Conservation (phyloP, 2,329 filamentous ascomycete genomes). For the Colletotrichum spinosum region DNA sequence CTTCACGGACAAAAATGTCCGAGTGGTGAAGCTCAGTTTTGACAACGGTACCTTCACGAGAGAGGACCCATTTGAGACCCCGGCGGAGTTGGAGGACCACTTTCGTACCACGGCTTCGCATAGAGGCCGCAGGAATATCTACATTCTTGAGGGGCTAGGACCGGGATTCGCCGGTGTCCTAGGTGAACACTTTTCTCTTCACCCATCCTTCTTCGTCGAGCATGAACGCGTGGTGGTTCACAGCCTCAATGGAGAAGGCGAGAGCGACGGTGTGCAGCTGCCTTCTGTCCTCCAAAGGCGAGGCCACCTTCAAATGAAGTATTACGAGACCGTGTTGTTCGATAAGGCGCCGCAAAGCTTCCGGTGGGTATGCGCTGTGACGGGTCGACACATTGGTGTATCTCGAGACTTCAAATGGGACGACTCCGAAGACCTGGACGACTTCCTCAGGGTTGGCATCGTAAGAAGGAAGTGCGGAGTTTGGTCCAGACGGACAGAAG, state of each 20-base stretch:
- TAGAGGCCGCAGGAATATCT: constrained; percentile 33
- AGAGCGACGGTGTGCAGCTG: constrained; percentile 41
- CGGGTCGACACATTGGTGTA: constrained; percentile 41
- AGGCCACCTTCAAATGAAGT: constrained; percentile 39
- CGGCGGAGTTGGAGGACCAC: constrained; percentile 16
- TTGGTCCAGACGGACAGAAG: constrained; percentile 37
- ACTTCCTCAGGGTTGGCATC: constrained; percentile 39
- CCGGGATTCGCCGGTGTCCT: constrained; percentile 39
- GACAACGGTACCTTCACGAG: constrained; percentile 28
- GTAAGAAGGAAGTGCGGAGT: constrained; percentile 40
- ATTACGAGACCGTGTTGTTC: constrained; percentile 41
- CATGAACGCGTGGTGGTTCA: constrained; percentile 43
- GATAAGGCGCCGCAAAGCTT: constrained; percentile 39
- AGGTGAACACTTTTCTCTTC: constrained; percentile 39
- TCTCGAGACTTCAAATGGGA: constrained; percentile 36
- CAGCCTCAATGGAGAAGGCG: constrained; percentile 37
- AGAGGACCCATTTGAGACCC: constrained; percentile 29
- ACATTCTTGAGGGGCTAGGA: constrained; percentile 41
- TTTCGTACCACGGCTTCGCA: constrained; percentile 5
- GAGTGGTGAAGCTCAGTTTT: constrained; percentile 37
- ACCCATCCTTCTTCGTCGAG: constrained; percentile 42
- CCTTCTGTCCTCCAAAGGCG: constrained; percentile 38
- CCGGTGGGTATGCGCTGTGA: constrained; percentile 40
- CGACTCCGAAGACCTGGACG: constrained; percentile 31
- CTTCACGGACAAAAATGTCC: constrained; percentile 34